phyloP scores from a whole-genome alignment of 2,329 filamentous ascomycete genomes.

The Stagonosporopsis tanaceti region DNA sequence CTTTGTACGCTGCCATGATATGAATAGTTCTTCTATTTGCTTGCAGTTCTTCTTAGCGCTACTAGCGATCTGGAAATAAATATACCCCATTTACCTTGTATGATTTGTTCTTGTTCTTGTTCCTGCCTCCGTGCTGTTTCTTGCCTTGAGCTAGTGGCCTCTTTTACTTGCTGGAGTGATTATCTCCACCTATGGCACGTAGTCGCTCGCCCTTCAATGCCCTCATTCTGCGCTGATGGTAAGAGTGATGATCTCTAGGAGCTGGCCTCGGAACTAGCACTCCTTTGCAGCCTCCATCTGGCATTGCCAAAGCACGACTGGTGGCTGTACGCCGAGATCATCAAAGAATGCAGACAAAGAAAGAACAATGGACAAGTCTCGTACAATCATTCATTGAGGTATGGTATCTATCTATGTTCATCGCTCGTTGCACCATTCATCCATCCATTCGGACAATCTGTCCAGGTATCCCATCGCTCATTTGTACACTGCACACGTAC shows the following conservation, averaged over 20 bases:
- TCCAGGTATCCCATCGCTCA: constrained; percentile 11
- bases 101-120: background rate
- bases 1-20: constrained; percentile 16
- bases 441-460: background rate
- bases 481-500: constrained; percentile 2
- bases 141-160: background rate
- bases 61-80: constrained; percentile 18
- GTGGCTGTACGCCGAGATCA: background rate
- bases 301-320: background rate
- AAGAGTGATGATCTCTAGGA: background rate
- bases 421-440: constrained; percentile 2
- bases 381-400: constrained; percentile 8
- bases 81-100: constrained; percentile 16
- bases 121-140: background rate
- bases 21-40: constrained; percentile 7
- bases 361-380: background rate
- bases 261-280: too few relatives aligned
- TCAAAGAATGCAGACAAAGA: background rate
- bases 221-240: background rate
- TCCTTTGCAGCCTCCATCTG: background rate
- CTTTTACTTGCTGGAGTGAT: background rate
- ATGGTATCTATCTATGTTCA: constrained; percentile 13
- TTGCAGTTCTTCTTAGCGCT: constrained; percentile 15
- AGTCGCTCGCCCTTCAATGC: background rate
- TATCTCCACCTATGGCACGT: background rate